phyloP scores from a whole-genome alignment of 2,329 filamentous ascomycete species.

The Chrysoporthe cubensis region DNA sequence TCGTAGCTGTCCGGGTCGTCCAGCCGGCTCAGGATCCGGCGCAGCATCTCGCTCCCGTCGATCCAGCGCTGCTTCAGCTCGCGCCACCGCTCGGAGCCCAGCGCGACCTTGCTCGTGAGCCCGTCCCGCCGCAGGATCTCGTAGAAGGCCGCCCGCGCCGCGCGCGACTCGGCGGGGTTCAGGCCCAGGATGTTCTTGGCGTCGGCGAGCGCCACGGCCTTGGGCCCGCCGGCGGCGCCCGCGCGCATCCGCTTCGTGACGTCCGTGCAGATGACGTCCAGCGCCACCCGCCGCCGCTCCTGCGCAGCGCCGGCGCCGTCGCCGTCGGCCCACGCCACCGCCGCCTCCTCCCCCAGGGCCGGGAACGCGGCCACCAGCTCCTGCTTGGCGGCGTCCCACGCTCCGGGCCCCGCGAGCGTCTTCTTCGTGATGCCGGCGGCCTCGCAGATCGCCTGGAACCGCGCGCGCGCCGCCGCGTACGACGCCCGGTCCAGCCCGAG shows the following conservation, averaged over 20 bases:
- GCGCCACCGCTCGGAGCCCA: constrained; percentile 72
- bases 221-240: constrained; percentile 47
- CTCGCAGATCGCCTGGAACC: constrained; percentile 73
- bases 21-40: constrained; percentile 54
- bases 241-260: constrained; percentile 79
- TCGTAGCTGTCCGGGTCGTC: constrained; percentile 60
- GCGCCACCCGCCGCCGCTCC: constrained; percentile 67
- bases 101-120: constrained; percentile 74
- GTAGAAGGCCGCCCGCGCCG: constrained; percentile 69
- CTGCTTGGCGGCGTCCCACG: constrained; percentile 74
- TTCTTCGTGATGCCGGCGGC: constrained; percentile 73
- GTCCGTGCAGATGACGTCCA: constrained; percentile 81
- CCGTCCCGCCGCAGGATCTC: constrained; percentile 66
- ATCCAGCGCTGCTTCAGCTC: constrained; percentile 73
- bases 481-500: constrained; percentile 65
- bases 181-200: constrained; percentile 65
- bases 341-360: constrained; percentile 67
- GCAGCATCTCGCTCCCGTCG: constrained; percentile 58
- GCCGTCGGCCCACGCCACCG: constrained; percentile 60
- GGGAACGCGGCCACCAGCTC: constrained; percentile 66
- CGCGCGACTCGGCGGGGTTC: constrained; percentile 54
- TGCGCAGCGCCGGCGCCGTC: constrained; percentile 40
- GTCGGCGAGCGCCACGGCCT: constrained; percentile 72
- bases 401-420: constrained; percentile 71
- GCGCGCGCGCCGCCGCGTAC: constrained; percentile 67